Base-by-base conservation (phyloP, 257 asterid species). In the Eucommia ulmoides region DNA sequence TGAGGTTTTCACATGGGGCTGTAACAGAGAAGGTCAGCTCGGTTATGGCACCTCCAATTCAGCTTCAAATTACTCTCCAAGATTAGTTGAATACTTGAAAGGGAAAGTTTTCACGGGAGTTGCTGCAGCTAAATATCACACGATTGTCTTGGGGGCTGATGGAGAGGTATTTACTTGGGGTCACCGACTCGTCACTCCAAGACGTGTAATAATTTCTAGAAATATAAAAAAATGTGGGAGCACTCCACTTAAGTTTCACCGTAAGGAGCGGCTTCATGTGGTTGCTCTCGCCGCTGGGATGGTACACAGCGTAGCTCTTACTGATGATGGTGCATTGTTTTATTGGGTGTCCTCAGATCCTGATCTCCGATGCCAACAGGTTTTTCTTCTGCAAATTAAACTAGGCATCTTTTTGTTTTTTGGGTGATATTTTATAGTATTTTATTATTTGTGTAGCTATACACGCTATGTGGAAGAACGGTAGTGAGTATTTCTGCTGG, bases 91-190 rank as follows among this genome's bases (percentile, higher is more conserved):
- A 49, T 81, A 66, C 79, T 72, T 91, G 75, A 86, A 83, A 76
- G 97, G 97, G 20, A 91, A 75, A 79, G 66, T 64, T 51, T 74
- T 86, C n/a, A 61, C 63, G 55, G 77, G 74, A 25, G 94, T 83
- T 65, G 65, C 97, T 52, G 87, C 95, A 29, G 94, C 99, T 7
- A 91, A 91, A 77, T 86, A 77, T 65, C 97, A 91, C 70, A 86
- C 99, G 15, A 53, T 87, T 70, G 97, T 77, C 62, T 65, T 91
- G 65, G 97, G 97, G 61, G 64, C 85, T 55, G 97, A 91, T 53
- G 99, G 99, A 49, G 97, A 91, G 94, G 97, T 84, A 79, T 91
- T 77, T 67, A 87, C 97, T 49, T 91, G 99, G 99, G 99, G 99
- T 53, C 97, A 91, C 65, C 89, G 93, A 24, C 93, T 86, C 54